Conservation (phyloP, 2,329 filamentous ascomycete genomes). For the Proliferodiscus dingleyae region DNA sequence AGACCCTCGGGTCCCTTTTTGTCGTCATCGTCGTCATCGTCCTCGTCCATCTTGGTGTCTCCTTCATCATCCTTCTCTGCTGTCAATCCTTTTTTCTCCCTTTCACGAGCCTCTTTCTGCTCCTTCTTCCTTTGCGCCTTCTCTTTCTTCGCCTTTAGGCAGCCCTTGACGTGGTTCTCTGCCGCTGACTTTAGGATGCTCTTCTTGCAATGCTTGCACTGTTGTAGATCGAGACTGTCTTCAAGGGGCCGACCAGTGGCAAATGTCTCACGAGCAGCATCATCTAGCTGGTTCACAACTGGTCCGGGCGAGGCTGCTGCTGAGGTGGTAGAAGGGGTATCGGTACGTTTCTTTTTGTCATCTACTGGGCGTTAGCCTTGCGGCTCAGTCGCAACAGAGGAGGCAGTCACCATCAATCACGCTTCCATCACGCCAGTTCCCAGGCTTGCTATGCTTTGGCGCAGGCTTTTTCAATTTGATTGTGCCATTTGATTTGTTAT, state of each 20-base stretch:
- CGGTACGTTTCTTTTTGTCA: slow-evolving; percentile 50
- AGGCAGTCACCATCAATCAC: slow-evolving; percentile 52
- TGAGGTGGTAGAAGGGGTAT: slow-evolving; percentile 36
- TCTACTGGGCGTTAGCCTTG: slow-evolving; percentile 33
- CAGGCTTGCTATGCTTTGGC: slow-evolving; percentile 60
- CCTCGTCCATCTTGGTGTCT: slow-evolving; percentile 35
- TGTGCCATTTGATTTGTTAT: slow-evolving; percentile 40
- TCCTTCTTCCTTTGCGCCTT: slow-evolving; percentile 33
- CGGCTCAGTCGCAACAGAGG: neutral
- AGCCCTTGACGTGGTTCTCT: slow-evolving; percentile 75
- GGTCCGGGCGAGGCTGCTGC: slow-evolving; percentile 46
- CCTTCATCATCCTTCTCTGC: slow-evolving; percentile 30
- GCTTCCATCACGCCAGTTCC: slow-evolving; percentile 67
- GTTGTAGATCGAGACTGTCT: slow-evolving; percentile 71
- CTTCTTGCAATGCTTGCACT: slow-evolving; percentile 94
- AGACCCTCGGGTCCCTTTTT: slow-evolving; percentile 35
- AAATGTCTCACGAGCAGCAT: slow-evolving; percentile 73
- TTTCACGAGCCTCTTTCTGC: slow-evolving; percentile 33
- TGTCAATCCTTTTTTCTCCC: slow-evolving; percentile 38
- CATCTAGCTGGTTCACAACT: slow-evolving; percentile 65
- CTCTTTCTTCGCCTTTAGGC: slow-evolving; percentile 58
- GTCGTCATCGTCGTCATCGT: slow-evolving; percentile 36
- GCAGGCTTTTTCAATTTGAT: slow-evolving; percentile 60
- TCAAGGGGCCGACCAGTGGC: slow-evolving; percentile 75
- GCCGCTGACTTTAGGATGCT: slow-evolving; percentile 72